phyloP scores from a whole-genome alignment of 2,329 filamentous ascomycete genomes.

The Aspergillus pseudotamarii region DNA sequence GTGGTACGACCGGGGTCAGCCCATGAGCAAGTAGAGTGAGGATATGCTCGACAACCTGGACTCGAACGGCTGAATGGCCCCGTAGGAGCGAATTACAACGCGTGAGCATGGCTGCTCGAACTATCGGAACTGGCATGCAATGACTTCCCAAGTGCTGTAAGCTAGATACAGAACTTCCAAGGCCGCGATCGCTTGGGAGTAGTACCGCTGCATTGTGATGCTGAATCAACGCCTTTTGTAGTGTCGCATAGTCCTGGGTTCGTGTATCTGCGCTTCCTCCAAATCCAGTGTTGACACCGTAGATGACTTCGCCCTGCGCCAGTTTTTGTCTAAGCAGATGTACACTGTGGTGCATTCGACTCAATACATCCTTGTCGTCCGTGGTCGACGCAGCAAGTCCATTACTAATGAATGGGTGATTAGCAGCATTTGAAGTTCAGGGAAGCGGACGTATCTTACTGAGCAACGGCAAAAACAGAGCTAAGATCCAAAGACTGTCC shows the following conservation, averaged over 20 bases:
- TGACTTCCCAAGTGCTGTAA: slow-evolving; percentile 26
- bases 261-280: slow-evolving; percentile 67
- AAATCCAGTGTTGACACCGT: slow-evolving; percentile 67
- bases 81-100: slow-evolving; percentile 58
- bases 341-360: slow-evolving; percentile 19
- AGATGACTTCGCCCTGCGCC: slow-evolving; percentile 17
- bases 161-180: neutral
- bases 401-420: neutral
- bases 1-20: slow-evolving; percentile 36
- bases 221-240: slow-evolving; percentile 49
- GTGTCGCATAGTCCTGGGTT: slow-evolving; percentile 49
- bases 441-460: slow-evolving; percentile 1
- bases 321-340: slow-evolving; percentile 16
- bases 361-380: neutral
- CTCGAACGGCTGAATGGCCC: slow-evolving; percentile 56
- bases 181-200: slow-evolving; percentile 25
- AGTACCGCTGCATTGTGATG: slow-evolving; percentile 54
- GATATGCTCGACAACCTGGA: slow-evolving; percentile 23
- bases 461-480: slow-evolving; percentile 13
- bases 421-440: neutral
- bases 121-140: slow-evolving; percentile 54
- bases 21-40: slow-evolving; percentile 19
- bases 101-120: slow-evolving; percentile 57
- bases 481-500: slow-evolving; percentile 13
- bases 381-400: neutral